Base-by-base conservation (phyloP, 169 alveolate genomes). In the Cryptosporidium ubiquitum region DNA sequence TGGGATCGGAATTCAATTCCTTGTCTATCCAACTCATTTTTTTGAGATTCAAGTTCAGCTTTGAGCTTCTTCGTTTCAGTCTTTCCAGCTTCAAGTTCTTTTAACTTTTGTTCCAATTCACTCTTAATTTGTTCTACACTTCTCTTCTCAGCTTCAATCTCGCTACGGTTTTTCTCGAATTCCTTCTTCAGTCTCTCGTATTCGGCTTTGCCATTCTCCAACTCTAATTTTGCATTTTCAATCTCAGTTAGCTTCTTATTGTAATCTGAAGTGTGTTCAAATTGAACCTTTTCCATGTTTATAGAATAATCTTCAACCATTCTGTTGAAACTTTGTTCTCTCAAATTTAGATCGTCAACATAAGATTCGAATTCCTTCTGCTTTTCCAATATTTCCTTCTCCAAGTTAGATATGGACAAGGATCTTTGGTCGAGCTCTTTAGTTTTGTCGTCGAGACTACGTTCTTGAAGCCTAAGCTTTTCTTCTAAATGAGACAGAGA, bases 301-400 rank as follows among this genome's bases (percentile, higher is more conserved):
- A 57, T 23, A 3, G 85, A 73, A 40, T 73, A 73, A n/a, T 73
- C 85, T 23, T 73, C 85, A 33, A 73, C 85, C 85, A 73, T 73
- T 26, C 51, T 51, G 68, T 73, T 73, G 70, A 73, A 73, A 57
- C 85, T 73, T 37, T 73, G 85, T 6, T 73, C 85, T 40, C 85
- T 73, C 14, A 73, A 23, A 40, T 73, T 73, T n/a, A 73, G 52
- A 26, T 73, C 85, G 35, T 73, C 85, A 31, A 73, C 85, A 55
- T 40, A 73, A 29, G 85, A 44, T n/a, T 73, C 85, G 39, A 51
- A 73, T 42, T 73, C 85, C 55, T 35, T 73, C 52, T 33, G 85
- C 39, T 73, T 73, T 18, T 73, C 85, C 33, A 73, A 5, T 16
- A 73, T 73, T 35, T 73, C 85, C 26, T 57, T 73, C 49, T 73